These are phyloP conservation scores for Curvularia spicifera DNA, from an alignment of 2,329 filamentous ascomycete genomes.

Conservation along the genomic window DNA sequence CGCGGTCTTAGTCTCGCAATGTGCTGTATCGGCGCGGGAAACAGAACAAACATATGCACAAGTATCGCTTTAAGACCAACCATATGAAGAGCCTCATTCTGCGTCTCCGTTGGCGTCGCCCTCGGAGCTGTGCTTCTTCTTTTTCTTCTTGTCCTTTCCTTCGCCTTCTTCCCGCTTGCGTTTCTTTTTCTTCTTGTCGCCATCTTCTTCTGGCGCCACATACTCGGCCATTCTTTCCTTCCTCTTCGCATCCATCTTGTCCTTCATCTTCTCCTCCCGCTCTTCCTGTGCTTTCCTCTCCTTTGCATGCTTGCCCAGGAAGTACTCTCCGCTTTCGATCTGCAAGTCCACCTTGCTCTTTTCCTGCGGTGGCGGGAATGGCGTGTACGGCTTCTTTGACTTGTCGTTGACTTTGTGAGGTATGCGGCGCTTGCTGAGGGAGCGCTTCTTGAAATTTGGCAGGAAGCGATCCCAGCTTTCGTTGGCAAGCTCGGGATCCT, in stretches of 20 bases:
- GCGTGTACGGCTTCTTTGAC: constrained; percentile 91
- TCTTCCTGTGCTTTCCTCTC: constrained; percentile 81
- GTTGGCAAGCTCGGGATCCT: constrained; percentile 82
- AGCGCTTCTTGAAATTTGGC: constrained; percentile 95
- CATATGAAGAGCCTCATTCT: constrained; percentile 14
- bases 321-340: constrained; percentile 98
- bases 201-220: constrained; percentile 80
- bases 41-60: not conserved
- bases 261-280: constrained; percentile 80
- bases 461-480: constrained; percentile 97
- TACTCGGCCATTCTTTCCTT: constrained; percentile 86
- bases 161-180: constrained; percentile 57
- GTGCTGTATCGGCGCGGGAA: not conserved
- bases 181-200: constrained; percentile 58
- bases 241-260: constrained; percentile 87
- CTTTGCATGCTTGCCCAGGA: constrained; percentile 90
- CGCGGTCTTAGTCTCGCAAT: not conserved
- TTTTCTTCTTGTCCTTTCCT: constrained; percentile 56
- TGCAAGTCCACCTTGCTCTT: constrained; percentile 99
- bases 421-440: constrained; percentile 79
- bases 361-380: constrained; percentile 94
- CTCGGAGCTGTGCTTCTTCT: constrained; percentile 43
- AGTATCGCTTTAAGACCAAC: not conserved
- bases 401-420: constrained; percentile 92
- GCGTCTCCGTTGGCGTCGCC: constrained; percentile 38